These are phyloP conservation scores for Tillandsia leiboldiana DNA, from an alignment of 176 grass and related monocot genomes.

Conservation along the genomic window DNA sequence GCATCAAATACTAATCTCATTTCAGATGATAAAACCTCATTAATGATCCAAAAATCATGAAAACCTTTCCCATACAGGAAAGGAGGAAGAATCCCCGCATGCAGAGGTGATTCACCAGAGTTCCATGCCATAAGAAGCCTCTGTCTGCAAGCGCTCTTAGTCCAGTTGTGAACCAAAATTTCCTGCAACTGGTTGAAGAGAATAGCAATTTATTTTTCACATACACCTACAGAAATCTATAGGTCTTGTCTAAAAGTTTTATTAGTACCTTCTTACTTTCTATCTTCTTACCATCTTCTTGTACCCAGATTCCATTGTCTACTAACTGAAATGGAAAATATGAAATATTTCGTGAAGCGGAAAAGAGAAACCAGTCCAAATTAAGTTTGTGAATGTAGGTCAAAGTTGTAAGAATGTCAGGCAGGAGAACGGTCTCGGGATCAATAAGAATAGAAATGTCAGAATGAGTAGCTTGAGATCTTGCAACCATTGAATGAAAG, in stretches of 20 bases:
- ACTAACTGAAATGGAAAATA: constrained; percentile 31
- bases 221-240: neutral
- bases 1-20: constrained; percentile 53
- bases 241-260: neutral
- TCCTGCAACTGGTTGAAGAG: constrained; percentile 41
- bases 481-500: constrained; percentile 76
- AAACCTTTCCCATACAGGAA: constrained; percentile 55
- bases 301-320: constrained; percentile 29
- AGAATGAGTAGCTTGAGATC: constrained; percentile 38
- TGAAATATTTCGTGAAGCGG: constrained; percentile 31
- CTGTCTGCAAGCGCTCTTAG: constrained; percentile 14
- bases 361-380: constrained; percentile 59
- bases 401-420: constrained; percentile 32
- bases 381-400: constrained; percentile 24
- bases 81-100: constrained; percentile 56
- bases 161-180: constrained; percentile 20
- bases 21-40: constrained; percentile 68
- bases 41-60: constrained; percentile 47
- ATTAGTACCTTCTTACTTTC: constrained; percentile 35
- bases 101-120: constrained; percentile 32
- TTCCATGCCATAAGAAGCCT: constrained; percentile 71
- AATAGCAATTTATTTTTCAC: constrained; percentile 8
- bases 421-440: constrained; percentile 47
- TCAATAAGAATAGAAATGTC: constrained; percentile 58
- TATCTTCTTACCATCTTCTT: constrained; percentile 24